A percentile compares a stretch with the other conserved stretches of the same genome.
These are phyloP conservation scores for Chrysoporthe austroafricana DNA, from an alignment of 2,329 filamentous ascomycete genomes.

Conservation along the genomic window DNA sequence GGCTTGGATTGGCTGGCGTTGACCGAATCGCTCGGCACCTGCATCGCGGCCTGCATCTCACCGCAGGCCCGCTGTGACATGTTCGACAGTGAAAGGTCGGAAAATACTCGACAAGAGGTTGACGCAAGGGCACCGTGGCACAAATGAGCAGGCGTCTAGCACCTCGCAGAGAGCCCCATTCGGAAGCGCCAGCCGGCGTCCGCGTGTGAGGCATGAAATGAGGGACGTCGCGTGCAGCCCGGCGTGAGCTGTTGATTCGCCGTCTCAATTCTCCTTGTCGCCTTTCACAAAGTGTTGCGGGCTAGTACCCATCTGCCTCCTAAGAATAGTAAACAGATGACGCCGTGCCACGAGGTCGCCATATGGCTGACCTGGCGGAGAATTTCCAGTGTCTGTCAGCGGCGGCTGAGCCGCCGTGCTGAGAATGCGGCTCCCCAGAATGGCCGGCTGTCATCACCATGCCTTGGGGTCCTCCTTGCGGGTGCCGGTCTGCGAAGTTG, in stretches of 20 bases:
- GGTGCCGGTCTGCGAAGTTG: background rate
- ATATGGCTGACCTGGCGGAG: constrained; percentile 11
- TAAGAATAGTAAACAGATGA: constrained; percentile 25
- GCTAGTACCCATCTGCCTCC: constrained; percentile 16
- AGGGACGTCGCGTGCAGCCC: constrained; percentile 5
- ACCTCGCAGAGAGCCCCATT: constrained; percentile 11
- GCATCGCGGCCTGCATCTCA: constrained; percentile 22
- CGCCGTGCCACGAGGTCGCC: constrained; percentile 18
- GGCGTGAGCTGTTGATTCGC: constrained; percentile 16
- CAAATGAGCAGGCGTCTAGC: constrained; percentile 30
- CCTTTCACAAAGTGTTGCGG: constrained; percentile 2
- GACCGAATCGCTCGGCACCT: constrained; percentile 16
- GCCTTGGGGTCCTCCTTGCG: background rate
- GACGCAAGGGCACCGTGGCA: constrained; percentile 30
- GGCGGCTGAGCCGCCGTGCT: constrained; percentile 12
- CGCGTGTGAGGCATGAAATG: constrained; percentile 7
- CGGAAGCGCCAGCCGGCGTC: constrained; percentile 20
- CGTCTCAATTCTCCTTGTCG: constrained; percentile 16
- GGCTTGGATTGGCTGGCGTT: constrained; percentile 20
- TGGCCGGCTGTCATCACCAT: background rate
- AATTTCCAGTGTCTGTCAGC: constrained; percentile 14
- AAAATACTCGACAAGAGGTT: constrained; percentile 15
- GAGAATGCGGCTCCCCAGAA: background rate
- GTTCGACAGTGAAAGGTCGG: constrained; percentile 28
- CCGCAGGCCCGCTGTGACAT: constrained; percentile 29